phyloP scores from a whole-genome alignment of 257 asterid species.

The Petrea volubilis region DNA sequence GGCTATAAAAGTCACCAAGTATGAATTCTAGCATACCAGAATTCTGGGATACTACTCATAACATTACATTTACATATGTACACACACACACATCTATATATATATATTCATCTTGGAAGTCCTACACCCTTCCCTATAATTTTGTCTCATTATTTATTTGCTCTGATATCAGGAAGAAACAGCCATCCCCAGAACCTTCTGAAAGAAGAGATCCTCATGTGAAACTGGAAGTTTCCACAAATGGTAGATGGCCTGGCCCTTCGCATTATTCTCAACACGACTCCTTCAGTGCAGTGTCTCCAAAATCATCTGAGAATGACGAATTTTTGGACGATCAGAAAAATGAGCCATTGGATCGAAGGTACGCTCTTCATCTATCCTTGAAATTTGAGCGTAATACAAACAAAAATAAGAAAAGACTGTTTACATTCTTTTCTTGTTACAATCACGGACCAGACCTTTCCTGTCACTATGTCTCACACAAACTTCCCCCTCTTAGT shows the following conservation, averaged over 20 bases:
- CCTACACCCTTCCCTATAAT: constrained; percentile 4
- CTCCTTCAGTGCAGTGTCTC: constrained; percentile 51
- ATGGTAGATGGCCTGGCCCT: constrained; percentile 72
- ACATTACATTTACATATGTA: not conserved
- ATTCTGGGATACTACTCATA: constrained; percentile 1
- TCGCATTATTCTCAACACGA: constrained; percentile 47
- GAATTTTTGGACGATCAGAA: constrained; percentile 52
- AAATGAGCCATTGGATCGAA: constrained; percentile 59
- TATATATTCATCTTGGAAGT: not conserved
- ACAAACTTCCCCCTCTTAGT: no score
- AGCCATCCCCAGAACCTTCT: constrained; percentile 55
- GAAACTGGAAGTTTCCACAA: constrained; percentile 56
- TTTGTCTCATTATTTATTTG: not conserved
- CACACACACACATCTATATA: not conserved
- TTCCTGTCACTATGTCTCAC: no score
- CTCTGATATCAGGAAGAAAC: constrained; percentile 57
- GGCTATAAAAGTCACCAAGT: constrained; percentile 94
- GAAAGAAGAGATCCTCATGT: constrained; percentile 52
- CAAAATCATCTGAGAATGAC: constrained; percentile 59
- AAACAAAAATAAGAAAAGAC: no score
- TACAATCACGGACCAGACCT: no score
- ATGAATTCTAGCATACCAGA: constrained; percentile 31
- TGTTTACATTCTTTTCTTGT: no score
- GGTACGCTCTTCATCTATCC: constrained; percentile 41
- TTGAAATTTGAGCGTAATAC: not conserved